Conservation (phyloP, 108 stramenopile genomes). For the Nannochloropsis salina region DNA sequence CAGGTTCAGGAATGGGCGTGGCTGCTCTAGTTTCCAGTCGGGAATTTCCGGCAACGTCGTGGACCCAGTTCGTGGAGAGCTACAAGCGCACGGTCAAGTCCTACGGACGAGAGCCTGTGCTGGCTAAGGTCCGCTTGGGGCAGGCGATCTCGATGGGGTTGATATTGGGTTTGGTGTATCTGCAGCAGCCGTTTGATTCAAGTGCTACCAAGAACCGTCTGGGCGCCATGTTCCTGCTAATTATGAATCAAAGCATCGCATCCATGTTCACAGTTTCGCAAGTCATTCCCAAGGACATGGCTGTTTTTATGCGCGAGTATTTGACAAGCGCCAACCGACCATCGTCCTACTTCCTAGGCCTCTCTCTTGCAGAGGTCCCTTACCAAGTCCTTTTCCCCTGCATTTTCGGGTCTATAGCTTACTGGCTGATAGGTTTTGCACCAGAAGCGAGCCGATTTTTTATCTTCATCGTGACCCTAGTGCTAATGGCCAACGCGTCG, state of each 20-base stretch:
- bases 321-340: slow-evolving; percentile 1
- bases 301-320: slow-evolving; percentile 12
- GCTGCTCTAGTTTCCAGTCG: background rate
- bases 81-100: slow-evolving; percentile 13
- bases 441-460: slow-evolving; percentile 28
- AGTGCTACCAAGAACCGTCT: background rate
- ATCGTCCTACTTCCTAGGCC: background rate
- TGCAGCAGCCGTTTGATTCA: slow-evolving; percentile 15
- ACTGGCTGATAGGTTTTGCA: slow-evolving; percentile 33
- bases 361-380: slow-evolving; percentile 28
- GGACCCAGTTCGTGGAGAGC: background rate
- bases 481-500: slow-evolving; percentile 31
- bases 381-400: slow-evolving; percentile 38
- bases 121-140: background rate
- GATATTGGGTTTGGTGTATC: background rate
- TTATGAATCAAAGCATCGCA: background rate
- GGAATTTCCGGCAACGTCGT: background rate
- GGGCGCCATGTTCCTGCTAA: background rate
- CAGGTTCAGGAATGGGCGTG: background rate
- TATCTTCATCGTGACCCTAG: slow-evolving; percentile 33
- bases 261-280: slow-evolving; percentile 17
- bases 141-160: background rate
- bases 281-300: slow-evolving; percentile 9
- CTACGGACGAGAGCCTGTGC: background rate
- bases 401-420: slow-evolving; percentile 27